phyloP scores from a whole-genome alignment of 169 alveolate species.

The Plasmodium knowlesi region DNA sequence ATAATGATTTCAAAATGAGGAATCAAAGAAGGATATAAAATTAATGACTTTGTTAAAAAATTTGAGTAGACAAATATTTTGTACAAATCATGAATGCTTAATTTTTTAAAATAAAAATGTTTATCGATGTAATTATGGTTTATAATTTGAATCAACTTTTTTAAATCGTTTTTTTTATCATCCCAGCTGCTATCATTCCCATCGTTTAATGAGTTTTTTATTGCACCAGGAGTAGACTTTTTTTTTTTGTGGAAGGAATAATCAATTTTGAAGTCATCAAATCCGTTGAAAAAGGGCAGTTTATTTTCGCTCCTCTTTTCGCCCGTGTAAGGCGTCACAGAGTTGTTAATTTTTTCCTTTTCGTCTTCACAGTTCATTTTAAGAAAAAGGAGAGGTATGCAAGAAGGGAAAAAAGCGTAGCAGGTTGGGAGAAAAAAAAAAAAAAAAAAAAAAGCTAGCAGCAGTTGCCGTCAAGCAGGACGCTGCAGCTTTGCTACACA shows the following conservation, averaged over 20 bases:
- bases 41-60: slow-evolving; percentile 64
- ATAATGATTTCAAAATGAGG: slow-evolving; percentile 49
- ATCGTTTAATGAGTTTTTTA: background rate
- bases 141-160: slow-evolving; percentile 57
- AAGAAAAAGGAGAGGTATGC: background rate
- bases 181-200: background rate
- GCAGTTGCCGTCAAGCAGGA: background rate
- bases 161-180: slow-evolving; percentile 28
- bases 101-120: slow-evolving; percentile 42
- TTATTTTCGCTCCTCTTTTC: slow-evolving; percentile 18
- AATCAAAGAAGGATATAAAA: slow-evolving; percentile 62
- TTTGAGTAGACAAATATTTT: slow-evolving; percentile 67
- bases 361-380: slow-evolving; percentile 33
- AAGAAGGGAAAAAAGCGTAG: background rate
- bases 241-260: slow-evolving; percentile 35
- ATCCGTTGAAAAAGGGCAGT: slow-evolving; percentile 16
- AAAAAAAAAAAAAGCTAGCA: background rate
- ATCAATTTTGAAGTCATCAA: slow-evolving; percentile 72
- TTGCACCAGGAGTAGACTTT: background rate
- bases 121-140: slow-evolving; percentile 37
- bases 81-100: slow-evolving; percentile 44
- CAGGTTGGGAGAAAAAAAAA: background rate
- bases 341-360: slow-evolving; percentile 20
- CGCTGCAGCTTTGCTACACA: background rate
- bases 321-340: slow-evolving; percentile 15